phyloP scores from a whole-genome alignment of 495 filamentous ascomycete species.

The Echria macrotheca region DNA sequence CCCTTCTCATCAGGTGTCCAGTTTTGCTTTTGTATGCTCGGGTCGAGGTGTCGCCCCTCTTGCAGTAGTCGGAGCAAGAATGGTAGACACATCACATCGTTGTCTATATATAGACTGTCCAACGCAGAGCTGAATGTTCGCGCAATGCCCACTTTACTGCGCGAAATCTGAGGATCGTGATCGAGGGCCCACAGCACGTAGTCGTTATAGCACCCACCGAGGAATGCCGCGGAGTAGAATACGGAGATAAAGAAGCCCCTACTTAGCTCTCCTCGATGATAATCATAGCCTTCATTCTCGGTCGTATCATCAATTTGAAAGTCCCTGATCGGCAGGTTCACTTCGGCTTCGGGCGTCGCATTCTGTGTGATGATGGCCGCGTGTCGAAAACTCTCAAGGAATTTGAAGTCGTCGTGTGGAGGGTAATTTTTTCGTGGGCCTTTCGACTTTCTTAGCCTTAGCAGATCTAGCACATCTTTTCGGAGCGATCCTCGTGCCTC shows the following conservation, averaged over 20 bases:
- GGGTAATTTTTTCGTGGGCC: neutral
- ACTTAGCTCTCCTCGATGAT: neutral
- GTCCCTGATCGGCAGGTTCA: neutral
- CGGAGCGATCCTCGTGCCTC: neutral
- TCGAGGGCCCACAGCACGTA: neutral
- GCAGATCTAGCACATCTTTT: neutral
- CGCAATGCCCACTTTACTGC: too few relatives aligned
- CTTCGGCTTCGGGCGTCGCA: neutral
- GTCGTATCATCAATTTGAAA: neutral
- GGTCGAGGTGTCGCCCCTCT: neutral
- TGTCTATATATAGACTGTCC: neutral
- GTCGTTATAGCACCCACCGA: neutral
- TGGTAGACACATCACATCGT: neutral
- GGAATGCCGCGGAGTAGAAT: neutral
- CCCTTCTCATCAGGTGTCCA: neutral
- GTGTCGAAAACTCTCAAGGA: neutral
- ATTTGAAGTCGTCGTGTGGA: neutral
- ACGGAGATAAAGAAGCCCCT: neutral
- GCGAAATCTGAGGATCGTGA: too few relatives aligned
- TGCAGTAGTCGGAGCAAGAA: neutral
- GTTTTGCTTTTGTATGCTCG: neutral
- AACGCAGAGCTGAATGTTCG: too few relatives aligned
- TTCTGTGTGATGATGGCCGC: neutral
- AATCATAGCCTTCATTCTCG: neutral
- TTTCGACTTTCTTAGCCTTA: neutral